Evolutionary conservation across 2,329 filamentous ascomycete species (phyloP), one percentile per base, ranked within the genome.

Genomic region (Gnomoniopsis smithogilvyi): DNA sequence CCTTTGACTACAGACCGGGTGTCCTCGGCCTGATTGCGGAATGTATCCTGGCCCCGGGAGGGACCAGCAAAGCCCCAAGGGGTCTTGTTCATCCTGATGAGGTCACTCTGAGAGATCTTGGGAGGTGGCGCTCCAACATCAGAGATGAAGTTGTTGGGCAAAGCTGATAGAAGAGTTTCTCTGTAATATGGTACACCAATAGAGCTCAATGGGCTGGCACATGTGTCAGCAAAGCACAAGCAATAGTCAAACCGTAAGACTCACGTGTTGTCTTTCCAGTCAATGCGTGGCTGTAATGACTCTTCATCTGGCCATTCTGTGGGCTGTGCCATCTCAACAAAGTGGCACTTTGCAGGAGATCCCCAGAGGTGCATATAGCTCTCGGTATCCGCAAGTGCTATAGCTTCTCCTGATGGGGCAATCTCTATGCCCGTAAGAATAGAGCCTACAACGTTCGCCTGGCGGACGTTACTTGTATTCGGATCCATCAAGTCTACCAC

Each of bases 401-500:
- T 80, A 0, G 91, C 92, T 72, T 96, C 92, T 1, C 92, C 93
- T 1, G 92, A 96, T 0, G 91, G 88, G 3, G 93, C 91, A 65
- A 97, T 87, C 66, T 96, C 92, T 64, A 97, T 86, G 64, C 90
- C 88, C 60, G 85, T 87, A 65, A 96, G 82, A 65, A 89, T 91
- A 1, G 81, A 83, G 30, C 87, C 81, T 47, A 62, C 60, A 4
- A 93, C 85, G 67, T 93, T 92, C 36, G 90, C 88, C 74, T 96
- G 92, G 53, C 90, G 85, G 54, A 96, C 85, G 65, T 90, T 93
- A 69, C 91, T 92, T 21, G 91, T 88, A 68, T 96, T 93, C 0
- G 92, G 91, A 63, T 96, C 96, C 85, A 96, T 92, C 6, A 99
- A 83, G 72, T 99, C 95, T 53, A 98, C 92, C 15, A 98, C 89